Base-by-base conservation (phyloP, 208 protist species). In the Trypanosoma melophagium region DNA sequence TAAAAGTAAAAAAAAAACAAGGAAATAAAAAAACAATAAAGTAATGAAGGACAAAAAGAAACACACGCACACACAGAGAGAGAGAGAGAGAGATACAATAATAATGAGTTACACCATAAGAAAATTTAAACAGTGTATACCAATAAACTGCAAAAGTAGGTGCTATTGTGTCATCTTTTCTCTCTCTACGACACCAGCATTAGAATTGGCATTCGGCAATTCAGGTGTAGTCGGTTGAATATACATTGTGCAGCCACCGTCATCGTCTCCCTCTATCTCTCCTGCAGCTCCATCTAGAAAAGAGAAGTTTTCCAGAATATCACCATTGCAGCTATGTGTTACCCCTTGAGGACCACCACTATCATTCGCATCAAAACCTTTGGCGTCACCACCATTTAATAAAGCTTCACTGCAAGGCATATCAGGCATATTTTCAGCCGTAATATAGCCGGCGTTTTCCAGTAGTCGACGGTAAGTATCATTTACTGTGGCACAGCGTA, bases 401-500 rank as follows among this genome's bases (percentile, higher is more conserved):
- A 55, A n/a, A n/a, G n/a, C n/a, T n/a, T n/a, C 60, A 31, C 40
- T 47, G 38, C 45, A 49, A 3, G 64, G 45, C 47, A 49, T 24
- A 54, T 41, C 16, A 60, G 17, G 19, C 45, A 60, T 47, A 54
- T 45, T 28, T 60, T 53, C 17, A 56, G 38, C 38, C 3, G 40
- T 3, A 3, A 70, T 16, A 50, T 35, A 49, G 10, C 22, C 3
- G 3, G 65, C 13, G 17, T 52, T 52, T 19, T 64, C 40, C 0
- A 71, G 13, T 16, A 71, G 17, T 40, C 74, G 76, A 8, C 58
- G 72, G 55, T 87, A 86, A 2, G 59, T 80, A 51, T 90, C 87
- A 70, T 89, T 93, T 24, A 80, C 49, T 67, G 79, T 74, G 0
- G 81, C 75, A 68, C 75, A 86, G 2, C 79, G 81, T 17, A 85